Conservation (phyloP, 306 rosid genomes). For the Carpinus viminea region DNA sequence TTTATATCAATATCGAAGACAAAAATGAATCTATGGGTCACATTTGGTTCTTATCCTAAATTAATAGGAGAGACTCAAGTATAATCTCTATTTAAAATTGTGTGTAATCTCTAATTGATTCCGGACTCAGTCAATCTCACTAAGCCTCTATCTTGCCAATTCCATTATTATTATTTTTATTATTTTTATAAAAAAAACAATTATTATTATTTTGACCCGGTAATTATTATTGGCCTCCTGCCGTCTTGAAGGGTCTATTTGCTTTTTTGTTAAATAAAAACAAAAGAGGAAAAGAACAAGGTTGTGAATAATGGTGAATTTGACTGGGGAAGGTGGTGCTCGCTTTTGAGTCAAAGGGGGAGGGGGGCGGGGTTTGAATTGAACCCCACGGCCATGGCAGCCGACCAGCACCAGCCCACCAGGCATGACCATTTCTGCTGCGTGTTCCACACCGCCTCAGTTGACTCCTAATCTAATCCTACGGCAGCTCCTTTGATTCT, state of each 20-base stretch:
- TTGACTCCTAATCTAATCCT: conserved; percentile 32
- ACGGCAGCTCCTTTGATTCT: neutral
- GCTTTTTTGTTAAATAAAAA: neutral
- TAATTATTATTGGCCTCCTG: neutral
- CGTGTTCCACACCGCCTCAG: conserved; percentile 33
- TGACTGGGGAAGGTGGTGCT: conserved; percentile 13
- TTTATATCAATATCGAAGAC: too few species aligned
- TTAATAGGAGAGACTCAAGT: too few species aligned
- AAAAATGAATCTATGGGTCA: too few species aligned
- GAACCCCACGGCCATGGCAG: conserved; percentile 37
- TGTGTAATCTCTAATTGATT: too few species aligned
- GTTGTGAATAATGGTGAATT: conserved; percentile 18
- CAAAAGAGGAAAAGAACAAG: neutral
- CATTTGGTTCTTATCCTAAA: too few species aligned
- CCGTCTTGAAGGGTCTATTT: neutral
- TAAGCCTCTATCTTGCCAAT: neutral
- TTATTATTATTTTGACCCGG: neutral
- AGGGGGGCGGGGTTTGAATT: neutral
- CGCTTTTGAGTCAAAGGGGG: conserved; percentile 19
- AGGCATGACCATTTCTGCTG: conserved; percentile 38
- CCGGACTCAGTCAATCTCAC: neutral
- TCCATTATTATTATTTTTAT: neutral
- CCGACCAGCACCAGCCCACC: conserved; percentile 39
- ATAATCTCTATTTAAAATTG: too few species aligned
- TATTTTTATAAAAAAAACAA: neutral